Percentiles rank a stretch among this genome's conserved stretches.
Conservation (phyloP, 768 basidiomycete genomes). For the Serendipita sp. region DNA sequence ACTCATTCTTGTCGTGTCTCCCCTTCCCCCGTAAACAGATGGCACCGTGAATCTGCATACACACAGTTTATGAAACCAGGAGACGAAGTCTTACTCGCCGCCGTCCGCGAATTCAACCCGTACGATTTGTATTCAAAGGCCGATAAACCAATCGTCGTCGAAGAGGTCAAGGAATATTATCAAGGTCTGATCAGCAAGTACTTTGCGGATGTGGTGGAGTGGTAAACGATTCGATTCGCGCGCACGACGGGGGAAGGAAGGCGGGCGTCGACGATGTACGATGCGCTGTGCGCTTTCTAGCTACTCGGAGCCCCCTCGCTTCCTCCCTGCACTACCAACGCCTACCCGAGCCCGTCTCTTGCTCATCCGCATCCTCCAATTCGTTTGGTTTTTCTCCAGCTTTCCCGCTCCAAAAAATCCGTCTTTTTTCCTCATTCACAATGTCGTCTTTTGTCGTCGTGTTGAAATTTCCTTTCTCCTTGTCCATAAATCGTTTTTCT, state of each 20-base stretch:
- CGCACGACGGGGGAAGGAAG: not conserved
- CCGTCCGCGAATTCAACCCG: conserved; percentile 79
- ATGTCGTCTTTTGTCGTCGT: no score
- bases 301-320: no score
- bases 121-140: conserved; percentile 90
- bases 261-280: not conserved
- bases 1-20: no score
- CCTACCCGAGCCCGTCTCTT: no score
- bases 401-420: no score
- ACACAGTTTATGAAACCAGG: conserved; percentile 44
- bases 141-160: conserved; percentile 48
- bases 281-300: not conserved
- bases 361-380: no score
- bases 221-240: no score
- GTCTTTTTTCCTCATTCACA: no score
- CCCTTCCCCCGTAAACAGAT: conserved; percentile 23
- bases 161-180: conserved; percentile 68
- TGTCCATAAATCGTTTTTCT: no score
- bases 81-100: conserved; percentile 46
- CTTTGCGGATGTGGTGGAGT: conserved; percentile 69
- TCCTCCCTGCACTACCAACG: no score
- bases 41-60: conserved; percentile 85
- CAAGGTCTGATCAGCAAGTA: conserved; percentile 66
- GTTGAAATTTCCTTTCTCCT: no score
- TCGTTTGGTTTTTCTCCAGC: no score